phyloP scores from a whole-genome alignment of 331 rosid genomes.

The Quercus tomentella region DNA sequence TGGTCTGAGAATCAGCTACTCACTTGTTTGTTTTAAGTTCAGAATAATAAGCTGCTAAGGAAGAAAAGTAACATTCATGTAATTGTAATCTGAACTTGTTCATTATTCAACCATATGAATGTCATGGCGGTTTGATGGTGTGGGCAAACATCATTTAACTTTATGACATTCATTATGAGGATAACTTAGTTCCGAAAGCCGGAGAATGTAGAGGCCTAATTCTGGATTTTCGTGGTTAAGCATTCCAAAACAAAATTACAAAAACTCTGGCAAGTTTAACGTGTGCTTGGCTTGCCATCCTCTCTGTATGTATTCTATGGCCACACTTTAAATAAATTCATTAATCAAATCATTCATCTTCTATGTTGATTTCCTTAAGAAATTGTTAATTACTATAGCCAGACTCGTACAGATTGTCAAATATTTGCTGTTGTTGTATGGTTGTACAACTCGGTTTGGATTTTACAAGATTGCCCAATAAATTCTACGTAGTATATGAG shows the following conservation, averaged over 20 bases:
- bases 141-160: background rate
- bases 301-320: background rate
- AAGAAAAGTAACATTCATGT: background rate
- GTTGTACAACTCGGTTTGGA: too few relatives aligned
- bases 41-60: background rate
- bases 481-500: background rate
- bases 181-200: background rate
- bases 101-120: background rate
- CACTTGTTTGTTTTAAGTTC: background rate
- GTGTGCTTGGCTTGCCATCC: background rate
- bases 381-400: background rate
- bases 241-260: too few relatives aligned
- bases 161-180: background rate
- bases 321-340: too few relatives aligned
- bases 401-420: background rate
- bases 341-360: background rate
- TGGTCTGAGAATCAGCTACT: conserved; percentile 7
- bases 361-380: background rate
- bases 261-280: background rate
- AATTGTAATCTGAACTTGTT: background rate
- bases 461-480: background rate
- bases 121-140: background rate
- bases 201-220: too few relatives aligned
- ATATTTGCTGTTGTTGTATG: too few relatives aligned
- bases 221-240: too few relatives aligned